These are phyloP conservation scores for Fusarium fujikuroi DNA, from an alignment of 2,329 filamentous ascomycete species.

Conservation along the genomic window DNA sequence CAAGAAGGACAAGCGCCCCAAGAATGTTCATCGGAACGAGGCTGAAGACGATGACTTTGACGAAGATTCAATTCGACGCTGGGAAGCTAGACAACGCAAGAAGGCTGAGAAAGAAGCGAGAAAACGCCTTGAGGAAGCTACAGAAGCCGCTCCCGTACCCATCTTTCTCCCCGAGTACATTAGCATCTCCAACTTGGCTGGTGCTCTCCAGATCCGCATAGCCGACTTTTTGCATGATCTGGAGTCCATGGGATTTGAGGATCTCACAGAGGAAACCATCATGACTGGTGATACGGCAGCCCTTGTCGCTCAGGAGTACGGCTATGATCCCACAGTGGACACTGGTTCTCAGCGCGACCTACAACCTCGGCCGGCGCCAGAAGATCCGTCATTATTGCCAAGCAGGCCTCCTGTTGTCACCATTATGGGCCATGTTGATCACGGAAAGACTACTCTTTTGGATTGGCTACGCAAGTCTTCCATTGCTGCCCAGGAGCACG, in stretches of 20 bases:
- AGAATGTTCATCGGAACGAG: conserved; percentile 35
- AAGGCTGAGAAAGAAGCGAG: conserved; percentile 57
- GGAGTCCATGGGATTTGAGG: conserved; percentile 88
- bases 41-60: conserved; percentile 52
- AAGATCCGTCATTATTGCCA: conserved; percentile 75
- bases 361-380: conserved; percentile 72
- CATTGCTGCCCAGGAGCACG: conserved; percentile 89
- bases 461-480: conserved; percentile 95
- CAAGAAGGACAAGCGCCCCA: conserved; percentile 43
- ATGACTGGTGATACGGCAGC: conserved; percentile 91
- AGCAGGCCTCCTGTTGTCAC: conserved; percentile 91
- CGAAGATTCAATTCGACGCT: conserved; percentile 51
- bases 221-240: conserved; percentile 80
- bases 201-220: conserved; percentile 75
- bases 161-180: conserved; percentile 92
- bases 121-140: conserved; percentile 54
- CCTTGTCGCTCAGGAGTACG: conserved; percentile 91
- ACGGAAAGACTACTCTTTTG: conserved; percentile 96
- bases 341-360: conserved; percentile 75
- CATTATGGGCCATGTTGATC: conserved; percentile 99
- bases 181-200: conserved; percentile 83
- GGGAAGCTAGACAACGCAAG: conserved; percentile 53
- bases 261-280: conserved; percentile 82
- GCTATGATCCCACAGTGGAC: conserved; percentile 85
- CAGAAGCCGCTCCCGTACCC: conserved; percentile 58